A percentile compares a stretch with the other conserved stretches of the same genome.
phyloP scores from a whole-genome alignment of 2,329 filamentous ascomycete genomes.

The Hypomyces rosellus region DNA sequence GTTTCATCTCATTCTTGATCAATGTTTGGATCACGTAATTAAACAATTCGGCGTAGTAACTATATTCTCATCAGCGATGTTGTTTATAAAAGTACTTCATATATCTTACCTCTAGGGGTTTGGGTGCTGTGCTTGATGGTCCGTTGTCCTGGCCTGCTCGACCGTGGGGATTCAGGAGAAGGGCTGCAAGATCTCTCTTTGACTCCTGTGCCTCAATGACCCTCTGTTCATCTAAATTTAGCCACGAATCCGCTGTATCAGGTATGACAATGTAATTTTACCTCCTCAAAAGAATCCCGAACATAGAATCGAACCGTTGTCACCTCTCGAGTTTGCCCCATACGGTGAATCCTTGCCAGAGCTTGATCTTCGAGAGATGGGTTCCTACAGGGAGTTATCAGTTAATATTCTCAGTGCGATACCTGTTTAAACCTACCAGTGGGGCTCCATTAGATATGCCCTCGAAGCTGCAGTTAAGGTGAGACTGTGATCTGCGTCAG shows the following conservation, averaged over 20 bases:
- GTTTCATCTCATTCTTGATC: too few species aligned
- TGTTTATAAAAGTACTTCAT: too few species aligned
- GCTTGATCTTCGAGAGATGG: slow-evolving; percentile 39
- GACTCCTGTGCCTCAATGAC: slow-evolving; percentile 15
- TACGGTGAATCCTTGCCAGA: slow-evolving; percentile 31
- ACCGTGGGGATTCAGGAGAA: slow-evolving; percentile 8
- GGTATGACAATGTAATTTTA: slow-evolving; percentile 1
- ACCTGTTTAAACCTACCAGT: slow-evolving; percentile 26
- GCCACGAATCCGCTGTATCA: too few species aligned
- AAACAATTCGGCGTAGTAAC: too few species aligned
- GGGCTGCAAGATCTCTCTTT: slow-evolving; percentile 5
- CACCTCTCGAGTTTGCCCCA: slow-evolving; percentile 30
- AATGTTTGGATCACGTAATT: too few species aligned
- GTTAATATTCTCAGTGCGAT: not conserved
- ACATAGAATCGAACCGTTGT: slow-evolving; percentile 33
- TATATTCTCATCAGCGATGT: too few species aligned
- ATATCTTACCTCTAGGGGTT: slow-evolving; percentile 1
- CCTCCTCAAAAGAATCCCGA: slow-evolving; percentile 32
- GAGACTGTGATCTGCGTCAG: slow-evolving; percentile 24
- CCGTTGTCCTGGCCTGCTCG: not conserved
- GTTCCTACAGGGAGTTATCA: slow-evolving; percentile 26
- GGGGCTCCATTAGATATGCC: slow-evolving; percentile 45
- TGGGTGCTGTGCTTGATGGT: not conserved
- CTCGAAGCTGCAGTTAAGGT: slow-evolving; percentile 41
- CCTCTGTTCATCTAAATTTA: not conserved